Evolutionary conservation across 2,329 filamentous ascomycete species (phyloP).

Genomic region (Sordariomycetes sp.): DNA sequence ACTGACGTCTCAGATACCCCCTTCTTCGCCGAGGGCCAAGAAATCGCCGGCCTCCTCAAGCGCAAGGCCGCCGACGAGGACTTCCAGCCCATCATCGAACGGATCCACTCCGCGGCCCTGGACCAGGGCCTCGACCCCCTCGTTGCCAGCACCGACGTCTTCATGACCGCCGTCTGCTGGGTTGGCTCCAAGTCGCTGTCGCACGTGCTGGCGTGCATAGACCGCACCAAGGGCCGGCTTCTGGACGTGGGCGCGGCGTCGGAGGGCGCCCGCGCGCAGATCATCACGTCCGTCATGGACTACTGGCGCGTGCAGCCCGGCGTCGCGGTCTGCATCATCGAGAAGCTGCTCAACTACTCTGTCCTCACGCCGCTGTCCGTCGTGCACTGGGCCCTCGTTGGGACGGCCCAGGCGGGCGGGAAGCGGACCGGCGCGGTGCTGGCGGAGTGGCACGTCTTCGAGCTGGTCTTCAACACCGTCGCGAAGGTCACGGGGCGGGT

Average conservation of each 20-base stretch:
- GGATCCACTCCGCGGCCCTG: slow-evolving; percentile 67
- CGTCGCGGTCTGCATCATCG: slow-evolving; percentile 80
- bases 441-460: slow-evolving; percentile 65
- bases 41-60: slow-evolving; percentile 65
- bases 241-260: slow-evolving; percentile 65
- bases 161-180: slow-evolving; percentile 85
- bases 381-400: slow-evolving; percentile 76
- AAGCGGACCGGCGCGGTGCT: slow-evolving; percentile 51
- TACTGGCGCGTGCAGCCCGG: slow-evolving; percentile 94
- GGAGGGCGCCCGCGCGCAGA: slow-evolving; percentile 67
- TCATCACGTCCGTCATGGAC: slow-evolving; percentile 76
- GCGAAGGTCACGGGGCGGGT: slow-evolving; percentile 81
- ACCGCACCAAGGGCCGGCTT: slow-evolving; percentile 83
- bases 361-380: slow-evolving; percentile 80
- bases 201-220: slow-evolving; percentile 89
- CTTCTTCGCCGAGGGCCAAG: slow-evolving; percentile 72
- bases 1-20: slow-evolving; percentile 49
- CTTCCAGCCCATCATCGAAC: slow-evolving; percentile 67
- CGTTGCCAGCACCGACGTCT: slow-evolving; percentile 81
- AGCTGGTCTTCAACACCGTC: slow-evolving; percentile 81
- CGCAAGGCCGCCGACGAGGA: slow-evolving; percentile 79
- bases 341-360: slow-evolving; percentile 95
- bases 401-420: slow-evolving; percentile 30
- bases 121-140: slow-evolving; percentile 64
- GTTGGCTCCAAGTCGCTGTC: slow-evolving; percentile 92